These are phyloP conservation scores for Talaromyces wortmannii DNA, from an alignment of 495 filamentous ascomycete genomes.

Conservation along the genomic window DNA sequence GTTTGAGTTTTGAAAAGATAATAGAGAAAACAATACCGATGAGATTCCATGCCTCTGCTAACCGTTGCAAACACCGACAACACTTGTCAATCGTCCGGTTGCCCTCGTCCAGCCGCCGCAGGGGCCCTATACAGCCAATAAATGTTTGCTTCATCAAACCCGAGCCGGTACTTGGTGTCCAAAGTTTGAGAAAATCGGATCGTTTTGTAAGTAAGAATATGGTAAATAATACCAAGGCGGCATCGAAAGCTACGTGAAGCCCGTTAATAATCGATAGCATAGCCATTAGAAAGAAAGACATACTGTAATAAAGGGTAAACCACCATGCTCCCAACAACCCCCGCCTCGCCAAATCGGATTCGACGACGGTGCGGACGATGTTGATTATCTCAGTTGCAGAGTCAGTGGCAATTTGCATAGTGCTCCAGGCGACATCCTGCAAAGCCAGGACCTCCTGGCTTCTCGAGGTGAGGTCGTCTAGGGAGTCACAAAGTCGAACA, in stretches of 20 bases:
- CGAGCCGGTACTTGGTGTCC: slow-evolving; percentile 12
- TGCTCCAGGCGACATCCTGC: slow-evolving; percentile 28
- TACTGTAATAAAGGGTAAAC: slow-evolving; percentile 37
- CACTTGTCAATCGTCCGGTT: slow-evolving; percentile 27
- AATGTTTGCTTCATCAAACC: not conserved
- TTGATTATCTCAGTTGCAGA: slow-evolving; percentile 30
- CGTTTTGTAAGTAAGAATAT: slow-evolving; percentile 4
- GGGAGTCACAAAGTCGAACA: slow-evolving; percentile 24
- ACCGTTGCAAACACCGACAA: not conserved
- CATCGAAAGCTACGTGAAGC: slow-evolving; percentile 25
- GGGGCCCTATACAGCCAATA: slow-evolving; percentile 14
- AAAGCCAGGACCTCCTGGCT: slow-evolving; percentile 12
- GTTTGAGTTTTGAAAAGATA: not conserved
- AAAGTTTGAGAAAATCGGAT: not conserved
- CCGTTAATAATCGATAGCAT: not conserved
- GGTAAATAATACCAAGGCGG: slow-evolving; percentile 27
- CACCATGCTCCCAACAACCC: slow-evolving; percentile 33
- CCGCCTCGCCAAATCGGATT: slow-evolving; percentile 12
- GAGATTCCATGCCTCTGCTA: not conserved
- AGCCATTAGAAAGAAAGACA: not conserved
- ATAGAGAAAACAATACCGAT: not conserved
- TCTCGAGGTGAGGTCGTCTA: slow-evolving; percentile 21
- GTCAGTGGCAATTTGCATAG: slow-evolving; percentile 25
- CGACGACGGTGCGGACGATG: slow-evolving; percentile 23
- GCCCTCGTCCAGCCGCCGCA: slow-evolving; percentile 27